Conservation (phyloP, 1,284 basidiomycete genomes). For the Tilletia indica region DNA sequence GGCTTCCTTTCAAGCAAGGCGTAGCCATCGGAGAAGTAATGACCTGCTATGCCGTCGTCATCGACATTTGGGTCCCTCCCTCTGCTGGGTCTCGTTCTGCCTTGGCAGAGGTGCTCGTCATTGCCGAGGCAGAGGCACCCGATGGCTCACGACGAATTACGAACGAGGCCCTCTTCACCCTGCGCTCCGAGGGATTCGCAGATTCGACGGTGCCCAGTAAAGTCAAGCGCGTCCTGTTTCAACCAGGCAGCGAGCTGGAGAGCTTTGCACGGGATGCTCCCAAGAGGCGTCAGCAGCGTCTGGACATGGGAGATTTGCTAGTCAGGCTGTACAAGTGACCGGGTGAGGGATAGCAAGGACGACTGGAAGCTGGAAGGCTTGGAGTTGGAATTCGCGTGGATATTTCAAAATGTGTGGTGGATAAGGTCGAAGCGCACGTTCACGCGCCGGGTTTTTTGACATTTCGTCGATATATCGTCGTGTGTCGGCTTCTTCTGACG, state of each 20-base stretch:
- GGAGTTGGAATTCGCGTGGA: too few species aligned
- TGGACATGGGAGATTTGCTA: conserved; percentile 37
- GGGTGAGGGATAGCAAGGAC: too few species aligned
- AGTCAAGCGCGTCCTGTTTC: conserved; percentile 32
- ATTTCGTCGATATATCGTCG: too few species aligned
- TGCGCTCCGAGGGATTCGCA: conserved; percentile 24
- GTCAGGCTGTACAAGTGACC: conserved; percentile 32
- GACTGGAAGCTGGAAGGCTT: too few species aligned
- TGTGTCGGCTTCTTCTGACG: too few species aligned
- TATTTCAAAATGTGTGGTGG: too few species aligned
- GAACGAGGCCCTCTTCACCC: conserved; percentile 45
- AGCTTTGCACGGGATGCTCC: conserved; percentile 32
- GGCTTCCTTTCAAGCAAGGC: conserved; percentile 39
- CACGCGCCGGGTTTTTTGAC: too few species aligned
- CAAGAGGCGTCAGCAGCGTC: conserved; percentile 26
- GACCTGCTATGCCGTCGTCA: not conserved
- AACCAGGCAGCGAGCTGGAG: conserved; percentile 29
- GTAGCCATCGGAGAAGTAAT: conserved; percentile 39
- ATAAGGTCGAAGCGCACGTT: too few species aligned
- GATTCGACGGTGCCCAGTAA: not conserved
- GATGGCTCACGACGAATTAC: conserved; percentile 35
- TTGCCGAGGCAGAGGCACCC: conserved; percentile 37
- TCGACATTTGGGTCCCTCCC: not conserved
- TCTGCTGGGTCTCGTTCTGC: conserved; percentile 9
- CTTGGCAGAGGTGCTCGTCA: conserved; percentile 42